Conservation (phyloP, 139 green algal species). For the Tetradesmus lagerheimii region DNA sequence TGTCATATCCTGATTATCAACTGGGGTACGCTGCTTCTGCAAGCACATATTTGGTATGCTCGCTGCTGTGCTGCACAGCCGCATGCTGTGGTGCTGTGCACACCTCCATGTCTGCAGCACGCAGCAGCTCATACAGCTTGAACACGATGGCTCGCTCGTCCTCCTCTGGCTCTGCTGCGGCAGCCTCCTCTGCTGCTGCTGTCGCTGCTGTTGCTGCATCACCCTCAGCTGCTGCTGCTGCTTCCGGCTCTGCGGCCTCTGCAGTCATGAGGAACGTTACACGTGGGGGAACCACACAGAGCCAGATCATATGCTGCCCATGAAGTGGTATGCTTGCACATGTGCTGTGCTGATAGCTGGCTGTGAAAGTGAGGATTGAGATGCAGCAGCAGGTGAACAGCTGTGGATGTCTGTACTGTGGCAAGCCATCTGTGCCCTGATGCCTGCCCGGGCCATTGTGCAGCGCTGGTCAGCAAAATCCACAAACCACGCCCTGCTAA, state of each 20-base stretch:
- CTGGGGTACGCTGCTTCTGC: not conserved
- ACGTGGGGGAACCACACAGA: too few species aligned
- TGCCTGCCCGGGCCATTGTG: too few species aligned
- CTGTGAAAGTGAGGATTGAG: too few species aligned
- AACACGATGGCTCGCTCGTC: constrained; percentile 47
- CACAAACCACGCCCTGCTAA: not conserved
- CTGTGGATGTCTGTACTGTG: too few species aligned
- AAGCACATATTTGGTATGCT: constrained; percentile 1
- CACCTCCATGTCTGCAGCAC: constrained; percentile 56
- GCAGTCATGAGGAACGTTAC: not conserved
- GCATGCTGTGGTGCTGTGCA: not conserved
- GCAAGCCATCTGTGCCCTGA: too few species aligned
- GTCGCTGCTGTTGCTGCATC: not conserved
- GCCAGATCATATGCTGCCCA: not conserved
- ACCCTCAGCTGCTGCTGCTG: not conserved
- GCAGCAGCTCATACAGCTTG: constrained; percentile 61
- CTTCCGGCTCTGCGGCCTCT: not conserved
- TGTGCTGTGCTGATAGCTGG: not conserved
- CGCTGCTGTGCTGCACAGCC: too few species aligned
- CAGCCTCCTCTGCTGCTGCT: not conserved
- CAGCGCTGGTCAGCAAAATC: too few species aligned
- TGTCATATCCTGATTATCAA: too few species aligned
- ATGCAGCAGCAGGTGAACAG: too few species aligned
- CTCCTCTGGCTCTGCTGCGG: not conserved
- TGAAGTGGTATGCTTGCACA: not conserved